These are phyloP conservation scores for Nitzschia sp. DNA, from an alignment of 108 stramenopile genomes.

Conservation along the genomic window DNA sequence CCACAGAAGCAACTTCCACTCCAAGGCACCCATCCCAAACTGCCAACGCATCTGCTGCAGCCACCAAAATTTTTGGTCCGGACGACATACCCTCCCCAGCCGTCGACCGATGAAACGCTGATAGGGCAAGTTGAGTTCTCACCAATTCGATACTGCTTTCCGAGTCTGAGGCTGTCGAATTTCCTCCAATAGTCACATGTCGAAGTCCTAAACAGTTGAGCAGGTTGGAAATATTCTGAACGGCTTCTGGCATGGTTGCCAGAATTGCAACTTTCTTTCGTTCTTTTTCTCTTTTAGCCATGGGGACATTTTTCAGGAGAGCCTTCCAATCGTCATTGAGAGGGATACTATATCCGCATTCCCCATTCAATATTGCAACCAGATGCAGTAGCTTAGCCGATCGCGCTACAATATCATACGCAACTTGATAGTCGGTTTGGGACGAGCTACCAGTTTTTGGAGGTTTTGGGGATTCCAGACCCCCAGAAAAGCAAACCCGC, in stretches of 20 bases:
- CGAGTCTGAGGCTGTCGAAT: background rate
- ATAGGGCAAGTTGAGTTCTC: slow-evolving; percentile 50
- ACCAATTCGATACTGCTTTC: slow-evolving; percentile 38
- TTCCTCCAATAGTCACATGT: slow-evolving; percentile 39
- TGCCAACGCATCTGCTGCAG: slow-evolving; percentile 56
- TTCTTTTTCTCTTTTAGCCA: background rate
- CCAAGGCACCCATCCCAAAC: slow-evolving; percentile 59
- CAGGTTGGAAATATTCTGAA: slow-evolving; percentile 54
- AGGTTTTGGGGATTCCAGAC: background rate
- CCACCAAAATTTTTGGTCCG: slow-evolving; percentile 35
- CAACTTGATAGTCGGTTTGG: slow-evolving; percentile 53
- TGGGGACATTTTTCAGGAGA: slow-evolving; percentile 2
- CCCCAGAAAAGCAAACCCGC: slow-evolving; percentile 32
- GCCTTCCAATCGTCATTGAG: slow-evolving; percentile 10
- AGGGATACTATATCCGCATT: slow-evolving; percentile 45
- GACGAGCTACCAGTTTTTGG: slow-evolving; percentile 21
- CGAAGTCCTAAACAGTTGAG: slow-evolving; percentile 66
- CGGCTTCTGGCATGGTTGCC: slow-evolving; percentile 61
- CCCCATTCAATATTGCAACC: slow-evolving; percentile 43
- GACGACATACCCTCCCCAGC: background rate
- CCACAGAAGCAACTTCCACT: slow-evolving; percentile 54
- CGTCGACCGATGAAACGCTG: slow-evolving; percentile 40
- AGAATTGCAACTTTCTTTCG: slow-evolving; percentile 65
- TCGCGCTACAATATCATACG: slow-evolving; percentile 38
- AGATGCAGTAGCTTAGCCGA: slow-evolving; percentile 73